Base-by-base conservation (phyloP, 768 basidiomycete species). In the Paxillus rubicundulus region DNA sequence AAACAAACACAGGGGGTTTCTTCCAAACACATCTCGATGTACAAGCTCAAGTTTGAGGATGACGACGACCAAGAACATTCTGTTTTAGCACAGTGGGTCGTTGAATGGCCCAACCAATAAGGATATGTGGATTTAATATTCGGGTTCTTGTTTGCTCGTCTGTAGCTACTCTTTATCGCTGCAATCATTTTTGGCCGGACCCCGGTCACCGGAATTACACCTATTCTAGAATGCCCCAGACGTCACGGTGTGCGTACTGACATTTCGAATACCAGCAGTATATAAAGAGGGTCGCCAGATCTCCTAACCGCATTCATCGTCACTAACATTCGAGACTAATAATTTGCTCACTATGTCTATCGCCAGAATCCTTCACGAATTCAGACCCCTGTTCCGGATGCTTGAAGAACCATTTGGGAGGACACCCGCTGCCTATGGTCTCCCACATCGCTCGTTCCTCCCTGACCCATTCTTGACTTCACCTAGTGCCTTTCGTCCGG, bases 21-120 rank as follows among this genome's bases (percentile, higher is more conserved):
- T 27, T 68, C 77, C 18, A 85, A 81, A 60, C 70, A 77, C 52
- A 72, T 74, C 46, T 78, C 82, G 1, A 72, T 72, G 50, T 93
- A 93, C 70, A 86, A 86, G 67, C 77, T 93, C 21, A 89, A 87
- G 63, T 93, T 93, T 57, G 91, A 93, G 65, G 91, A 92, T 57
- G 91, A 93, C 57, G 90, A 91, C 57, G 86, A 89, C 61, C 87
- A 88, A 67, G 86, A 87, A 53, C 87, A 91, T 61, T 61, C 77
- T 33, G 88, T 93, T 20, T 72, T 80, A n/a, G 86, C 88, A 1
- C 82, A 87, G 47, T 84, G 78, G 78, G 90, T 93, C 8, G 89
- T 92, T 27, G 89, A 90, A 65, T 90, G 85, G 81, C 89, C 89
- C 32, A 77, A 79, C 20, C 43, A 67, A 50, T 52, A 43, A 53